A percentile compares a stretch with the other conserved stretches of the same genome.
phyloP scores from a whole-genome alignment of 164 flowering plant genomes.

The Vitis cinerea region DNA sequence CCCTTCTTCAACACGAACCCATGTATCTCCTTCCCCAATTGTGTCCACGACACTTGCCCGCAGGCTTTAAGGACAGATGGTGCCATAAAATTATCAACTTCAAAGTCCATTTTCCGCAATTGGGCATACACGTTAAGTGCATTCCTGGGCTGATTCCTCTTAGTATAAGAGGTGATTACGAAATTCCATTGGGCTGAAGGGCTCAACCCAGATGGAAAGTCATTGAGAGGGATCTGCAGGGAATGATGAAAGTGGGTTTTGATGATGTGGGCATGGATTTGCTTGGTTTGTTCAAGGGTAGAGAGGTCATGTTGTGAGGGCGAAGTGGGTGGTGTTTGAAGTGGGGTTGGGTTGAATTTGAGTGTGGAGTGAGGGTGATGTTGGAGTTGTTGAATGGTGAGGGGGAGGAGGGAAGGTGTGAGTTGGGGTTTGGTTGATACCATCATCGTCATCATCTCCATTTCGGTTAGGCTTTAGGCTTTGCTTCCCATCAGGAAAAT shows the following conservation, averaged over 20 bases:
- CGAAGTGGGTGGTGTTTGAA: constrained; percentile 8
- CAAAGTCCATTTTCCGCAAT: constrained; percentile 31
- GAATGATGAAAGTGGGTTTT: constrained; percentile 35
- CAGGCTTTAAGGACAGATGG: constrained; percentile 64
- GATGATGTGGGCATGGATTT: constrained; percentile 53
- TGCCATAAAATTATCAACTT: constrained; percentile 41
- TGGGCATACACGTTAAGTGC: constrained; percentile 41
- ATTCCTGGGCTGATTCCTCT: constrained; percentile 28
- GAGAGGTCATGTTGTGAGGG: constrained; percentile 5
- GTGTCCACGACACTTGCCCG: constrained; percentile 21
- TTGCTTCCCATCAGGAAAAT: not conserved
- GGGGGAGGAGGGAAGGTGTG: constrained; percentile 23
- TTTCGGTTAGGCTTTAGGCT: not conserved
- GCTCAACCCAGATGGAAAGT: constrained; percentile 21
- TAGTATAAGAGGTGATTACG: constrained; percentile 45
- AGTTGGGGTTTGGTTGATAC: constrained; percentile 20
- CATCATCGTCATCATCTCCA: constrained; percentile 29
- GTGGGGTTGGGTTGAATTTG: constrained; percentile 9
- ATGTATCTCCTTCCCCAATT: constrained; percentile 50
- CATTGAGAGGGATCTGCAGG: constrained; percentile 9
- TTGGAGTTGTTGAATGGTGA: constrained; percentile 19
- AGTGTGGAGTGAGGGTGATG: constrained; percentile 9
- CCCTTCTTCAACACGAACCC: constrained; percentile 48
- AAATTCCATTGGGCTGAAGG: constrained; percentile 36
- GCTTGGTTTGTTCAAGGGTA: constrained; percentile 43